Evolutionary conservation across 257 asterid genomes (phyloP).

Genomic region (Apocynum venetum): DNA sequence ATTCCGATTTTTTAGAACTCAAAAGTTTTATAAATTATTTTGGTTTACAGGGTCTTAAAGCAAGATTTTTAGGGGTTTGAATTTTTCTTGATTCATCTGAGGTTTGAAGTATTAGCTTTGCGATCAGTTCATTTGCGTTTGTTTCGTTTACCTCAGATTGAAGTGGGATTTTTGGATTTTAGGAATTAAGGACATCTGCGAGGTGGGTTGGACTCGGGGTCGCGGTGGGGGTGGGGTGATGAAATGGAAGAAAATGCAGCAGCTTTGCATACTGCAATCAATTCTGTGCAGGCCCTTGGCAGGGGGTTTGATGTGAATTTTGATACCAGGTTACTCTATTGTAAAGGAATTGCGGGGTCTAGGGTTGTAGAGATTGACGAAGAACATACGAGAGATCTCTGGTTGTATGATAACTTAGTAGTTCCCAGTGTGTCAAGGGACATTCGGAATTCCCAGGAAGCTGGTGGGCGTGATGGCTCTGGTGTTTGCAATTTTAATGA

Average conservation of each 20-base stretch:
- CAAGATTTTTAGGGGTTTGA: background rate
- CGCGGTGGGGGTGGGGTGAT: conserved; percentile 36
- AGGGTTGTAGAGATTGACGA: conserved; percentile 68
- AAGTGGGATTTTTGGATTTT: conserved; percentile 7
- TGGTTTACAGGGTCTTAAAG: conserved; percentile 11
- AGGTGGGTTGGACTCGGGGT: conserved; percentile 2
- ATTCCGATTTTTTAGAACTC: background rate
- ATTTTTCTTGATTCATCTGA: background rate
- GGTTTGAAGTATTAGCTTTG: background rate
- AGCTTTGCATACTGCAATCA: conserved; percentile 73
- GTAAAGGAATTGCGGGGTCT: conserved; percentile 76
- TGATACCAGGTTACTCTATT: conserved; percentile 81
- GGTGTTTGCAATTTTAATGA: conserved; percentile 65
- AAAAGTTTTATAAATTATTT: background rate
- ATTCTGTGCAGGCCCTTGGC: conserved; percentile 76
- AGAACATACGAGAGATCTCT: conserved; percentile 60
- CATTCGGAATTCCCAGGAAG: conserved; percentile 40
- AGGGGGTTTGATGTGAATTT: conserved; percentile 87
- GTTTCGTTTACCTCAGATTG: background rate
- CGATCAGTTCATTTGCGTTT: background rate
- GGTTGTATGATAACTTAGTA: conserved; percentile 52
- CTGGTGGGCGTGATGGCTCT: conserved; percentile 60
- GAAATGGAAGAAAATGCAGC: conserved; percentile 84
- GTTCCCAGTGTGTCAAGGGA: conserved; percentile 73
- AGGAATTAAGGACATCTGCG: conserved; percentile 8